Evolutionary conservation across 371 early-diverging fungal genomes (phyloP).

Genomic region (Lichtheimia hyalospora): DNA sequence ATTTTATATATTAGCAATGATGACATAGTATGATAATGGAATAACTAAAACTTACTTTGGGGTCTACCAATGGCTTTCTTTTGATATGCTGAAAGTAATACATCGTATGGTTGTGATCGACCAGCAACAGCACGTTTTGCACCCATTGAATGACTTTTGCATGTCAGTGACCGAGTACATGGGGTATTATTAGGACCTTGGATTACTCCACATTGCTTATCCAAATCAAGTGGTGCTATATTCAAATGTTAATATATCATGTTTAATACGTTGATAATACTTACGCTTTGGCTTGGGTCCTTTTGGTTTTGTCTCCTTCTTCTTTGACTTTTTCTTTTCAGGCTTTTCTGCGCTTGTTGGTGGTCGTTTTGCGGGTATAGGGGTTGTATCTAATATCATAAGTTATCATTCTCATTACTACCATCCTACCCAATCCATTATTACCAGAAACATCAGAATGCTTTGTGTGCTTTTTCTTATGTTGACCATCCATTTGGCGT

Average conservation of each 20-base stretch:
- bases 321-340: conserved; percentile 21
- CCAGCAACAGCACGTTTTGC: conserved; percentile 78
- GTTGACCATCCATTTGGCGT: background rate
- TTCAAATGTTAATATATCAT: background rate
- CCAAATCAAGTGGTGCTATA: conserved; percentile 71
- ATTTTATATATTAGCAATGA: too few species aligned
- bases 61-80: conserved; percentile 56
- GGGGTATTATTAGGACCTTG: conserved; percentile 54
- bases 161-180: conserved; percentile 82
- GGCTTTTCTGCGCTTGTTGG: background rate
- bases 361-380: background rate
- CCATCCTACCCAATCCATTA: background rate
- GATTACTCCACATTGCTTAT: conserved; percentile 82
- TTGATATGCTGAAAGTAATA: conserved; percentile 67
- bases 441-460: background rate
- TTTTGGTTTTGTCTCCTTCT: conserved; percentile 33
- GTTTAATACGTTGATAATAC: too few species aligned
- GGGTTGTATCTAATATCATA: background rate
- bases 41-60: conserved; percentile 29
- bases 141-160: conserved; percentile 86
- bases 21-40: background rate
- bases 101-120: conserved; percentile 74
- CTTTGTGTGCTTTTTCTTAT: background rate
- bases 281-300: conserved; percentile 45
- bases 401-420: background rate